These are phyloP conservation scores for Barnettozyma hawaiiensis DNA, from an alignment of 1,139 yeast species.

Conservation along the genomic window DNA sequence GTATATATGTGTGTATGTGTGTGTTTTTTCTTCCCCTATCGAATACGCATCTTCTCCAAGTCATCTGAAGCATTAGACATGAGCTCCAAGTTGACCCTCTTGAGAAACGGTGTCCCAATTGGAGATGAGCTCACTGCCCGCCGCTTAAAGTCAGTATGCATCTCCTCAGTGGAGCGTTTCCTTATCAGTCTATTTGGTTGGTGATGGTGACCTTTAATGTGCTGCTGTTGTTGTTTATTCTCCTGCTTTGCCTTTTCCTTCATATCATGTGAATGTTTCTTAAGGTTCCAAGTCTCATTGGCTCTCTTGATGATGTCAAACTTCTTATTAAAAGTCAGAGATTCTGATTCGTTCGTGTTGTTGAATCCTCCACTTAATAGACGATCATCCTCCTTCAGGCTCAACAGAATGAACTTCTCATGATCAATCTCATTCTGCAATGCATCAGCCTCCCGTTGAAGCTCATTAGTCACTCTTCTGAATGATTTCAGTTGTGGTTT, in stretches of 20 bases:
- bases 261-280: slow-evolving; percentile 11
- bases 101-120: slow-evolving; percentile 15
- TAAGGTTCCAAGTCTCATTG: slow-evolving; percentile 25
- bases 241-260: slow-evolving; percentile 1
- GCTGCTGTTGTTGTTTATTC: no score
- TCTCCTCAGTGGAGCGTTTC: slow-evolving; percentile 22
- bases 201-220: no score
- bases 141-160: slow-evolving; percentile 14
- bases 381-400: slow-evolving; percentile 21
- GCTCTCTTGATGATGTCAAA: slow-evolving; percentile 24
- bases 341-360: neutral
- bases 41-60: slow-evolving; percentile 20
- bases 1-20: no score
- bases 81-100: slow-evolving; percentile 22
- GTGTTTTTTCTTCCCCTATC: neutral
- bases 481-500: slow-evolving; percentile 26
- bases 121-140: slow-evolving; percentile 27
- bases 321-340: slow-evolving; percentile 15
- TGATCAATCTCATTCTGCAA: slow-evolving; percentile 23
- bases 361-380: slow-evolving; percentile 12
- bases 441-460: slow-evolving; percentile 21
- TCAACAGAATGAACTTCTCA: slow-evolving; percentile 23
- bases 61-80: slow-evolving; percentile 22
- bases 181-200: slow-evolving; percentile 9
- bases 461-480: slow-evolving; percentile 20